A percentile compares a stretch with the other conserved stretches of the same genome.
Evolutionary conservation across 257 asterid genomes (phyloP).

Genomic region (Echium plantagineum): DNA sequence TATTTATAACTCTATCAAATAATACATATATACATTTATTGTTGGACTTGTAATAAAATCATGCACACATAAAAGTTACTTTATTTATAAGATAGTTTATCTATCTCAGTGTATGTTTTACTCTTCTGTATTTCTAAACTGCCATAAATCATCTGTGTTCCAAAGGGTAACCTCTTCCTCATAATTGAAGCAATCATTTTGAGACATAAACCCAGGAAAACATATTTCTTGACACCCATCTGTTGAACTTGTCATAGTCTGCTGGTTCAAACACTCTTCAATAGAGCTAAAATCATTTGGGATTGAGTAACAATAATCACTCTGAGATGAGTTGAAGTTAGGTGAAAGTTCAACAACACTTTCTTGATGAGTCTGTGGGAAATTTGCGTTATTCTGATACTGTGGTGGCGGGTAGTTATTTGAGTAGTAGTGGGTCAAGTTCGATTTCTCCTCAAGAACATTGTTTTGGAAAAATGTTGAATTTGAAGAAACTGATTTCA

Average conservation of each 20-base stretch:
- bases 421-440: not conserved
- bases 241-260: slow-evolving; percentile 17
- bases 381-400: slow-evolving; percentile 6
- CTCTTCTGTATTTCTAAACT: too few relatives aligned
- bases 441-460: not conserved
- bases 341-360: slow-evolving; percentile 6
- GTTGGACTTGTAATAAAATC: too few relatives aligned
- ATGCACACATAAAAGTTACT: too few relatives aligned
- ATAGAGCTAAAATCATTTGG: slow-evolving; percentile 26
- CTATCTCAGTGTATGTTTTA: too few relatives aligned
- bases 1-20: too few relatives aligned
- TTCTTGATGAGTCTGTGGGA: slow-evolving; percentile 6
- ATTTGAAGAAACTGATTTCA: slow-evolving; percentile 11
- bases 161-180: slow-evolving; percentile 32
- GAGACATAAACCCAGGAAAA: slow-evolving; percentile 24
- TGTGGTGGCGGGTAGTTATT: slow-evolving; percentile 12
- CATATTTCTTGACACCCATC: slow-evolving; percentile 18
- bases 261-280: slow-evolving; percentile 7
- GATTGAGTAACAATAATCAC: slow-evolving; percentile 20
- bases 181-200: slow-evolving; percentile 36
- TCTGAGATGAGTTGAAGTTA: slow-evolving; percentile 8
- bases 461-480: not conserved
- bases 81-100: too few relatives aligned
- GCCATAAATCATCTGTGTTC: slow-evolving; percentile 16
- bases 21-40: too few relatives aligned